phyloP scores from a whole-genome alignment of 23 red algal species.

The Gracilariopsis chorda region DNA sequence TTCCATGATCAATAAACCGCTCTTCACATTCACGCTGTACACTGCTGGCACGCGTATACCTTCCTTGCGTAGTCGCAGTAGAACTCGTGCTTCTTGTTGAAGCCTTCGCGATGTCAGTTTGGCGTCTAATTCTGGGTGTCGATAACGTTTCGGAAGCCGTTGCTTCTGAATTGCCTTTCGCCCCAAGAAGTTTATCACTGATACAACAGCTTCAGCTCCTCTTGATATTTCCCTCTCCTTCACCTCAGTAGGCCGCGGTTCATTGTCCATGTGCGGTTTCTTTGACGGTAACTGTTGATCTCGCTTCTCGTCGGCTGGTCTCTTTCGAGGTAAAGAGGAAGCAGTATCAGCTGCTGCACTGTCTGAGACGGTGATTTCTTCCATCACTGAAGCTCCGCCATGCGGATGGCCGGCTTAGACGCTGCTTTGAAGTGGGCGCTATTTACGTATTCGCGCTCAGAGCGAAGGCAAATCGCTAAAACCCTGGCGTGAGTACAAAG shows the following conservation, averaged over 20 bases:
- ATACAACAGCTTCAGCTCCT: constrained; percentile 54
- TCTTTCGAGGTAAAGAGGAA: neutral
- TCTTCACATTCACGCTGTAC: constrained; percentile 23
- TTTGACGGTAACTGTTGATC: neutral
- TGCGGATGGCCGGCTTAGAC: too few relatives aligned
- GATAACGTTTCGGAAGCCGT: constrained; percentile 62
- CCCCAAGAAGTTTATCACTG: constrained; percentile 47
- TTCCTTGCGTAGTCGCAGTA: constrained; percentile 51
- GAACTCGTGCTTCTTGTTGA: constrained; percentile 47
- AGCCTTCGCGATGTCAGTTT: constrained; percentile 44
- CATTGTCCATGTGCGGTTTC: neutral
- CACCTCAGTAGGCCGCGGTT: neutral
- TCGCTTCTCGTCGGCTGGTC: neutral
- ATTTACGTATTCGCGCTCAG: too few relatives aligned
- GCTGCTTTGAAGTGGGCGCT: too few relatives aligned
- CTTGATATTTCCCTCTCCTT: constrained; percentile 18
- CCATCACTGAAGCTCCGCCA: too few relatives aligned
- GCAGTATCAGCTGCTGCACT: too few relatives aligned
- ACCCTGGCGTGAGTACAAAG: too few relatives aligned
- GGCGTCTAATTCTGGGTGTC: constrained; percentile 60
- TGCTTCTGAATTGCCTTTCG: constrained; percentile 49
- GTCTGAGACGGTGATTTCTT: too few relatives aligned
- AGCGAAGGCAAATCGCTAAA: too few relatives aligned
- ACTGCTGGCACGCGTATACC: constrained; percentile 68
- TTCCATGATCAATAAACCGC: constrained; percentile 26